phyloP scores from a whole-genome alignment of 2,329 filamentous ascomycete species.

The Penicillium brasilianum region DNA sequence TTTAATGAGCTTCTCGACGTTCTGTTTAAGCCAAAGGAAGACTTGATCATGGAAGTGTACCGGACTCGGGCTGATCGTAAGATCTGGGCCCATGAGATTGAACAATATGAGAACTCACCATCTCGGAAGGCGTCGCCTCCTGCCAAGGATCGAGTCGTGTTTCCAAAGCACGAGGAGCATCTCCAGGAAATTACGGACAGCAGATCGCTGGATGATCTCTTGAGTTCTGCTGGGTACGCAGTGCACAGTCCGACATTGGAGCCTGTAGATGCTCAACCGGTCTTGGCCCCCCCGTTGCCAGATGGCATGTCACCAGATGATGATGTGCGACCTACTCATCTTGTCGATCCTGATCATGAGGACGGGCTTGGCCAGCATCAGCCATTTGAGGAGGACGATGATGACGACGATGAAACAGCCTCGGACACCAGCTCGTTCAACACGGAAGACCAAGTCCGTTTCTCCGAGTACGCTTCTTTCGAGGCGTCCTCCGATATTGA shows the following conservation, averaged over 20 bases:
- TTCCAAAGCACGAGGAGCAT: conserved; percentile 37
- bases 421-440: conserved; percentile 29
- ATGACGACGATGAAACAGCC: conserved; percentile 20
- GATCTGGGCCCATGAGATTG: conserved; percentile 53
- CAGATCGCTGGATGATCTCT: conserved; percentile 50
- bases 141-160: conserved; percentile 28
- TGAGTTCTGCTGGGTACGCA: conserved; percentile 50
- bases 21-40: conserved; percentile 81
- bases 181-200: conserved; percentile 28
- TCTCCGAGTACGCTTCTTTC: conserved; percentile 11
- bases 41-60: conserved; percentile 71
- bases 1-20: conserved; percentile 91
- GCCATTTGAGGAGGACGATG: conserved; percentile 20
- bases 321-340: conserved; percentile 32
- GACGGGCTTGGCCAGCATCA: conserved; percentile 16
- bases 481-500: conserved; percentile 7
- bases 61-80: conserved; percentile 67
- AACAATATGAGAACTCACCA: conserved; percentile 41
- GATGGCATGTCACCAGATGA: conserved; percentile 30
- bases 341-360: conserved; percentile 29
- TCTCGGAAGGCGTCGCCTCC: conserved; percentile 25
- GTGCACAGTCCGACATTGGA: conserved; percentile 33
- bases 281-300: conserved; percentile 33
- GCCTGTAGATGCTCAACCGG: conserved; percentile 26
- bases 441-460: conserved; percentile 11